phyloP scores from a whole-genome alignment of 306 rosid species.

The Prunus campanulata region DNA sequence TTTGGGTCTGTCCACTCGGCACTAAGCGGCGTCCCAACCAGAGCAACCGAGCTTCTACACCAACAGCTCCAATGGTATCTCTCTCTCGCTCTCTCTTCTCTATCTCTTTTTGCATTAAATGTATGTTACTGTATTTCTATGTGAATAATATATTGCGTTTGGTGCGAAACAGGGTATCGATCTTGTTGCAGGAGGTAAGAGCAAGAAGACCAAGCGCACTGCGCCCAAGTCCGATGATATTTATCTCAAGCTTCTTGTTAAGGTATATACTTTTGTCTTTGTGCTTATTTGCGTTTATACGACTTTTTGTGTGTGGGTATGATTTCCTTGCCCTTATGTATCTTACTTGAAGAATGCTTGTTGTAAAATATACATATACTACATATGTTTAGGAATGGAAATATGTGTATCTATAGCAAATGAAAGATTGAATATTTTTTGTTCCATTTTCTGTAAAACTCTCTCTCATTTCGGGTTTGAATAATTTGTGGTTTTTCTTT shows the following conservation, averaged over 20 bases:
- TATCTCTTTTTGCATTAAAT: not conserved
- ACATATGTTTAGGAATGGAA: no score
- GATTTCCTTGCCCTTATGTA: not conserved
- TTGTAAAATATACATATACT: no score
- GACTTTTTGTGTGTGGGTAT: not conserved
- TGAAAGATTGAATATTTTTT: not conserved
- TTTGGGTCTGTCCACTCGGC: not conserved
- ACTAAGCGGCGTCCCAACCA: not conserved
- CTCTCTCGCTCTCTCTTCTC: not conserved
- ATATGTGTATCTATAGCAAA: not conserved
- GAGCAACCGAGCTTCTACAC: not conserved
- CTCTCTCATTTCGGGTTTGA: not conserved
- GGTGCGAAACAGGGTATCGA: constrained; percentile 44
- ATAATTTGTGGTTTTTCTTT: not conserved
- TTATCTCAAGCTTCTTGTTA: constrained; percentile 61
- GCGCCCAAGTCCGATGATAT: constrained; percentile 85
- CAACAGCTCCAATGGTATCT: constrained; percentile 4
- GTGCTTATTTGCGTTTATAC: not conserved
- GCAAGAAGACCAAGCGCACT: constrained; percentile 70
- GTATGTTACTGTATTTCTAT: not conserved
- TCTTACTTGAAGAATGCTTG: not conserved
- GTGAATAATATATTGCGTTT: not conserved
- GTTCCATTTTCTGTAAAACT: not conserved
- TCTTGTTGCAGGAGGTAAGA: constrained; percentile 84
- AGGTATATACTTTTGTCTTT: constrained; percentile 19